Conservation (phyloP, 2,329 filamentous ascomycete genomes). For the Fusarium mangiferae region DNA sequence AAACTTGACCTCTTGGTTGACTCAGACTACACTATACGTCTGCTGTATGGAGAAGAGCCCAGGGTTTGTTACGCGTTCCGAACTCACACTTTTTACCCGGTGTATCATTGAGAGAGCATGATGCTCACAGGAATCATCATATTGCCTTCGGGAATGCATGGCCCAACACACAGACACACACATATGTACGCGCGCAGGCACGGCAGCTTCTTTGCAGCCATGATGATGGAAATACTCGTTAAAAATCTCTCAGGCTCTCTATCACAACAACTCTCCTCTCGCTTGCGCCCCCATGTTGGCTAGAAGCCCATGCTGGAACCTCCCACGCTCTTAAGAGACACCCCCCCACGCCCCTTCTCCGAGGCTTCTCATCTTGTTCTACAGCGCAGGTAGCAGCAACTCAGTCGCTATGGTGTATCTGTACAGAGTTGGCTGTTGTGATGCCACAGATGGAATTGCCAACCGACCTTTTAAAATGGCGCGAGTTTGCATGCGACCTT, state of each 20-base stretch:
- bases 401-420: neutral
- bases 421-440: slow-evolving; percentile 1
- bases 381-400: neutral
- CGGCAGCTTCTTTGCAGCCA: slow-evolving; percentile 10
- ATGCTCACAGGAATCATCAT: neutral
- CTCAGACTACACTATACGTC: slow-evolving; percentile 1
- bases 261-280: slow-evolving; percentile 23
- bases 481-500: slow-evolving; percentile 10
- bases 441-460: slow-evolving; percentile 9
- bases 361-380: slow-evolving; percentile 25
- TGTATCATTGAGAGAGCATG: neutral
- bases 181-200: slow-evolving; percentile 1
- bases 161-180: slow-evolving; percentile 12
- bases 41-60: neutral
- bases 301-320: slow-evolving; percentile 21
- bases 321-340: slow-evolving; percentile 37
- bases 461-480: slow-evolving; percentile 19
- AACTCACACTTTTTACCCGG: neutral
- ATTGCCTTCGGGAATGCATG: neutral
- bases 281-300: slow-evolving; percentile 29
- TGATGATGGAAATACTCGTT: neutral
- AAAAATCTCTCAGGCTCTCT: neutral
- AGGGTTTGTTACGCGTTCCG: neutral
- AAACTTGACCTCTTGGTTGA: slow-evolving; percentile 7
- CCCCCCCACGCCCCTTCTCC: slow-evolving; percentile 34